Percentiles rank a stretch among this genome's conserved stretches.
Evolutionary conservation across 148 eudicot species (phyloP).

Genomic region (Talinum fruticosum): DNA sequence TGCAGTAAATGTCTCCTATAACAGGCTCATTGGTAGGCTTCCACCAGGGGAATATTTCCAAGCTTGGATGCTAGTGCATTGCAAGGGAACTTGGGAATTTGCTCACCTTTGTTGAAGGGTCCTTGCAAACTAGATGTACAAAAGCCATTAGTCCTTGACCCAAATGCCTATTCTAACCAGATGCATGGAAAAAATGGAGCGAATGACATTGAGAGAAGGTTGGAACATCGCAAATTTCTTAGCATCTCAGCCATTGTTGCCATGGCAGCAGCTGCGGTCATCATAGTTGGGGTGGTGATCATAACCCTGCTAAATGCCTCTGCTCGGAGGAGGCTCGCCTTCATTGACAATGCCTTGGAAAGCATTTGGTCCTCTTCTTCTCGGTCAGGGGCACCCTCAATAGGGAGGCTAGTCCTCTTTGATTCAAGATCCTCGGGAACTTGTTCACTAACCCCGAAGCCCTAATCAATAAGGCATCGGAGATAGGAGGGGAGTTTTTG

Average conservation of each 20-base stretch:
- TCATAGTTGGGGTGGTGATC: conserved; percentile 61
- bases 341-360: conserved; percentile 63
- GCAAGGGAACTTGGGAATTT: conserved; percentile 77
- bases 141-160: conserved; percentile 89
- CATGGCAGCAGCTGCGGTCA: conserved; percentile 68
- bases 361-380: conserved; percentile 82
- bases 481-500: conserved; percentile 79
- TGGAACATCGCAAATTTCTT: conserved; percentile 53
- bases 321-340: conserved; percentile 53
- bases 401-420: conserved; percentile 73
- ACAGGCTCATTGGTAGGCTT: conserved; percentile 76
- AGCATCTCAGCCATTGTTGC: conserved; percentile 80
- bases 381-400: conserved; percentile 51
- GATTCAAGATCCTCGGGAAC: conserved; percentile 56
- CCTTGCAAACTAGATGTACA: conserved; percentile 83
- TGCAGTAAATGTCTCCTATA: conserved; percentile 77
- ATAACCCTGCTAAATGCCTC: conserved; percentile 67
- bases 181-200: conserved; percentile 35
- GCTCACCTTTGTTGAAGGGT: conserved; percentile 82
- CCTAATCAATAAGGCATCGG: conserved; percentile 54
- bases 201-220: conserved; percentile 3
- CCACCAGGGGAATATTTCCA: conserved; percentile 72
- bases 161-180: conserved; percentile 50
- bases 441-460: conserved; percentile 56
- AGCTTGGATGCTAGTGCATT: conserved; percentile 65